Percentiles rank a stretch among this genome's conserved stretches.
Conservation (phyloP, 2,329 filamentous ascomycete genomes). For the Neofusicoccum kwambonambiense region DNA sequence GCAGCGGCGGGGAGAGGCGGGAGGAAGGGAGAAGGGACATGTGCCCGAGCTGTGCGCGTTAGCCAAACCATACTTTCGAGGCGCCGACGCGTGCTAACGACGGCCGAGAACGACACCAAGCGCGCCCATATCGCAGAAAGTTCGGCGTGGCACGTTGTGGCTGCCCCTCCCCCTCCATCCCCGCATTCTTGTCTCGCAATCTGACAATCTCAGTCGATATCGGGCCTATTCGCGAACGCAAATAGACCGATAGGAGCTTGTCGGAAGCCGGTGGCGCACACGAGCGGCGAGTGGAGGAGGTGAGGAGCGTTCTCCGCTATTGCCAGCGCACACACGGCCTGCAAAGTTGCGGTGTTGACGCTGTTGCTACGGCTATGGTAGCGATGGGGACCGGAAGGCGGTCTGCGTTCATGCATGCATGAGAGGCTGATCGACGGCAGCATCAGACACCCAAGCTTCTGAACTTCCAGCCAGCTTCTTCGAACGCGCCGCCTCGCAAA, state of each 20-base stretch:
- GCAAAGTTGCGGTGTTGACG: conserved; percentile 15
- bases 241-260: not conserved
- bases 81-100: no score
- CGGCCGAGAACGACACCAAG: not conserved
- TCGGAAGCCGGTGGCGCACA: not conserved
- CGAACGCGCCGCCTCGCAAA: not conserved
- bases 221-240: not conserved
- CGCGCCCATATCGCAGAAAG: not conserved
- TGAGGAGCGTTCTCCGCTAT: conserved; percentile 4
- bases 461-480: conserved; percentile 3
- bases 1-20: not conserved
- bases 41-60: not conserved
- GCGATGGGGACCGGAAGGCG: not conserved
- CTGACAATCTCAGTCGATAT: not conserved
- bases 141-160: not conserved
- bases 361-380: not conserved
- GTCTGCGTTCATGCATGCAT: conserved; percentile 6
- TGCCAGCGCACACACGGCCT: conserved; percentile 4
- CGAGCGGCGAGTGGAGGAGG: not conserved
- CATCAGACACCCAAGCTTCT: not conserved
- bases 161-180: not conserved
- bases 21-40: not conserved
- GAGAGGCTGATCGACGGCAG: conserved; percentile 1
- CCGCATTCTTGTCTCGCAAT: not conserved
- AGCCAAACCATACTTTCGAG: not conserved